Evolutionary conservation across 2,329 filamentous ascomycete genomes (phyloP), one percentile per base, ranked within the genome.

Genomic region (Diaporthe sp.): DNA sequence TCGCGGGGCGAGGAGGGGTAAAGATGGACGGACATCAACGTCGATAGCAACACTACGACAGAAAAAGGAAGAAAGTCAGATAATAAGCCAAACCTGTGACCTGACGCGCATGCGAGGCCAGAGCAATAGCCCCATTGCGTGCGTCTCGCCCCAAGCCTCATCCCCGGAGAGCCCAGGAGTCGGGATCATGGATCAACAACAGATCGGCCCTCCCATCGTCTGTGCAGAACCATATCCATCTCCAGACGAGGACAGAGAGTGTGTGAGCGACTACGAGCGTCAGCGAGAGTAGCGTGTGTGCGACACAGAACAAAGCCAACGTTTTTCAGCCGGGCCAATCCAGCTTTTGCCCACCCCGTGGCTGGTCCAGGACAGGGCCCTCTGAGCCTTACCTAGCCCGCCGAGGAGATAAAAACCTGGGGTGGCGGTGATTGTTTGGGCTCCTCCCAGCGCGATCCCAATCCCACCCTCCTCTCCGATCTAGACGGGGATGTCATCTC

Each of bases 381-480:
- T 12, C 31, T 17, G 53, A 75, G 74, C 51, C 70, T 73, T 51
- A 51, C 46, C 44, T 53, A 73, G 74, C 44, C 70, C 42, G 70
- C 61, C 25, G 44, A 67, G 25, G 61, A 65, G 61, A 65, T 34
- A 65, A 57, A 42, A 53, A 13, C 34, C 65, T 34, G 34, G 49
- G 31, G 51, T 49, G 46, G 65, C 34, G 46, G 13, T 69, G 46
- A 22, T 39, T 25, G 46, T 73, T 73, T 55, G 70, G 61, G 61
- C 61, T 46, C 25, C 69, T 46, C 74, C 58, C 53, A 65, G 58
- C 46, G 22, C 67, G 70, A 46, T 75, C 59, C 70, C 74, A 67
- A 73, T 73, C 57, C 74, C 44, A 75, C 44, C 70, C 55, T 68
- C 61, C 55, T n/a, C 31, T 39, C 37, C n/a, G 61, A 57, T 53